Evolutionary conservation across 495 filamentous ascomycete species (phyloP).

Genomic region (Penicillium antarcticum): DNA sequence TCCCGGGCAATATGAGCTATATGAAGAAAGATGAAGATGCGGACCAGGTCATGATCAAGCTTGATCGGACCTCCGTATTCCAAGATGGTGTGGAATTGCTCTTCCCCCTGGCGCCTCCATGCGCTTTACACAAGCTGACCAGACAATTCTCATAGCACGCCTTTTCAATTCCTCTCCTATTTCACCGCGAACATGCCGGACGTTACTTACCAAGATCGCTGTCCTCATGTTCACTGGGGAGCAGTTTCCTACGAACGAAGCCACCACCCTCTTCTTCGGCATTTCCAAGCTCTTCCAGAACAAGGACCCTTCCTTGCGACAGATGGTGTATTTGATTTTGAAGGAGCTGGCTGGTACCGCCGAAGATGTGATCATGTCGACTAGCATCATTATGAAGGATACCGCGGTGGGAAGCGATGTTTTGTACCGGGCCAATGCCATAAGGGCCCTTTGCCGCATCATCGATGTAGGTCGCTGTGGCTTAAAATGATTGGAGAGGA

Average conservation of each 20-base stretch:
- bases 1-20: constrained; percentile 73
- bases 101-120: constrained; percentile 19
- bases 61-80: constrained; percentile 97
- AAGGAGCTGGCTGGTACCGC: constrained; percentile 96
- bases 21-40: constrained; percentile 98
- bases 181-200: constrained; percentile 89
- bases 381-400: constrained; percentile 99
- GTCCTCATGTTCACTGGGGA: constrained; percentile 96
- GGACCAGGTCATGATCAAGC: constrained; percentile 87
- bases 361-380: constrained; percentile 99
- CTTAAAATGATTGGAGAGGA: neutral
- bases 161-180: constrained; percentile 97
- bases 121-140: constrained; percentile 17
- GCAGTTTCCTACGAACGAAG: constrained; percentile 94
- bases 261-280: constrained; percentile 97
- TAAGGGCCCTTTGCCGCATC: constrained; percentile 91
- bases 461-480: constrained; percentile 72
- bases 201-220: constrained; percentile 94
- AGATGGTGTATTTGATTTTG: constrained; percentile 98
- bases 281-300: constrained; percentile 99
- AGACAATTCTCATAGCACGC: constrained; percentile 61
- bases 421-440: constrained; percentile 94
- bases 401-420: constrained; percentile 93
- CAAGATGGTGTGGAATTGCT: constrained; percentile 78
- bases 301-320: constrained; percentile 94